A percentile compares a stretch with the other conserved stretches of the same genome.
phyloP scores from a whole-genome alignment of 2,329 filamentous ascomycete genomes.

The Cylindrodendrum hubeiense region DNA sequence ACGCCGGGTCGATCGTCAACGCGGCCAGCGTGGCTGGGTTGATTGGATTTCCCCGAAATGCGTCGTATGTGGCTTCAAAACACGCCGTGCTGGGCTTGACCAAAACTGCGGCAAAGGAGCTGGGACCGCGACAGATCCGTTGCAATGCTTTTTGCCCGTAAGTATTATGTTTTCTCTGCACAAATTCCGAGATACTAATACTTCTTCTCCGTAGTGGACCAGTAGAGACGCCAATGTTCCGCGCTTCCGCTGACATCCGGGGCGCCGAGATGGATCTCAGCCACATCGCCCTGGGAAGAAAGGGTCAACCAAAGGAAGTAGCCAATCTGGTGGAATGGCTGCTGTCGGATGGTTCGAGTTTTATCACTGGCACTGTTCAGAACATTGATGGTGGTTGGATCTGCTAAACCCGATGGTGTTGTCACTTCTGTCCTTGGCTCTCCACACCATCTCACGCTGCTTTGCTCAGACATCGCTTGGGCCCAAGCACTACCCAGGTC shows the following conservation, averaged over 20 bases:
- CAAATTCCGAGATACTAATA: neutral
- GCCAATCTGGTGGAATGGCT: constrained; percentile 7
- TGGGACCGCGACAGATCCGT: constrained; percentile 8
- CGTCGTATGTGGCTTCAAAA: constrained; percentile 16
- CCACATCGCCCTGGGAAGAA: constrained; percentile 5
- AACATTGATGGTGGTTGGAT: constrained; percentile 7
- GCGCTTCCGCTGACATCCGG: neutral
- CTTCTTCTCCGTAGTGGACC: neutral
- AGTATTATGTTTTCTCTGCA: neutral
- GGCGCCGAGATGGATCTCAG: neutral
- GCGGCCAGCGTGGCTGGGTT: constrained; percentile 11
- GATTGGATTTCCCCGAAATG: neutral
- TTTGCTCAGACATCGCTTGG: too few species aligned
- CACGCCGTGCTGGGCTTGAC: constrained; percentile 14
- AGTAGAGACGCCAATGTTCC: constrained; percentile 6
- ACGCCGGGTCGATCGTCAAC: constrained; percentile 23
- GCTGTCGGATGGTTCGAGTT: neutral
- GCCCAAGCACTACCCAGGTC: too few species aligned
- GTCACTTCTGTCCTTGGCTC: too few species aligned
- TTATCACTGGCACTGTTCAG: constrained; percentile 5
- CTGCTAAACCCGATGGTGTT: neutral
- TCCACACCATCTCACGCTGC: too few species aligned
- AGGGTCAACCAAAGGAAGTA: neutral
- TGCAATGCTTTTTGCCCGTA: constrained; percentile 20
- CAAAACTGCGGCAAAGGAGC: constrained; percentile 16